Evolutionary conservation across 768 basidiomycete species (phyloP).

Genomic region (Panaeolus cyanescens): DNA sequence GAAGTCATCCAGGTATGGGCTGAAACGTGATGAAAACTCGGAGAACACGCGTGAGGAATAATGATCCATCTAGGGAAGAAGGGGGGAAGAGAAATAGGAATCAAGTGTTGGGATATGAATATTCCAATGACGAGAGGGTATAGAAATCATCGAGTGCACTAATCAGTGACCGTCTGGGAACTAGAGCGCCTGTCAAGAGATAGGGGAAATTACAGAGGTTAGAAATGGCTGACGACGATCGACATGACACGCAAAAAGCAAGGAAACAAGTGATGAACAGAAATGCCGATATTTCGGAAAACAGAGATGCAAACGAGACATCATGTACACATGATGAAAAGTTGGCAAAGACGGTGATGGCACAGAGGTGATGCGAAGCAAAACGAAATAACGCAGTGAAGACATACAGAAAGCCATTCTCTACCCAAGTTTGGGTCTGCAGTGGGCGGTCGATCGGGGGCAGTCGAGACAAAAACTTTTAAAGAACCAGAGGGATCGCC

Average conservation of each 20-base stretch:
- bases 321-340: constrained; percentile 1
- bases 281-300: constrained; percentile 5
- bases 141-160: not conserved
- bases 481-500: constrained; percentile 50
- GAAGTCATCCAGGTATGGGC: not conserved
- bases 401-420: constrained; percentile 22
- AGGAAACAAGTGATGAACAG: not conserved
- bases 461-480: constrained; percentile 53
- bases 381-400: constrained; percentile 14
- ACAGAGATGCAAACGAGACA: constrained; percentile 5
- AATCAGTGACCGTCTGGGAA: not conserved
- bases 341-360: constrained; percentile 13
- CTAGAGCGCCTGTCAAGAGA: not conserved
- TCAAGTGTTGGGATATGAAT: not conserved
- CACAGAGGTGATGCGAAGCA: constrained; percentile 1
- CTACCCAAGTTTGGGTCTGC: constrained; percentile 1
- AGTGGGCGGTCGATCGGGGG: constrained; percentile 37
- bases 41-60: not conserved
- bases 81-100: not conserved
- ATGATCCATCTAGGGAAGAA: not conserved
- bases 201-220: not conserved
- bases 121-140: not conserved
- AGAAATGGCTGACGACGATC: not conserved
- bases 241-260: not conserved
- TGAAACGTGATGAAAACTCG: constrained; percentile 1